Evolutionary conservation across 1,284 basidiomycete species (phyloP).

Genomic region (Pisolithus thermaeus): DNA sequence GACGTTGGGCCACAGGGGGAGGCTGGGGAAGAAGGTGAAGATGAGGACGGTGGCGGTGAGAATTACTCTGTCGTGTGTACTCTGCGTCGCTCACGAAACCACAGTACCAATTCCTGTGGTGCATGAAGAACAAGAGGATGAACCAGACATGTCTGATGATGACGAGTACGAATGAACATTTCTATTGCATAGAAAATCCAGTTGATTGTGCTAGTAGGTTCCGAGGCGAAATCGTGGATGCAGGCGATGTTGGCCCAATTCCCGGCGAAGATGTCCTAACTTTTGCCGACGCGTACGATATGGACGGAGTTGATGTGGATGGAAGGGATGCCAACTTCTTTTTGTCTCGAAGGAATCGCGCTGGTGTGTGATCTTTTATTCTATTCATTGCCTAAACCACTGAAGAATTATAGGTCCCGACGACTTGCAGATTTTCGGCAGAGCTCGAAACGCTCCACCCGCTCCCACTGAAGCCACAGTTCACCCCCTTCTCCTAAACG

Average conservation of each 20-base stretch:
- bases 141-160: conserved; percentile 66
- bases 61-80: not conserved
- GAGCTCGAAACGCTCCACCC: conserved; percentile 43
- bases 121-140: conserved; percentile 52
- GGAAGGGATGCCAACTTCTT: conserved; percentile 43
- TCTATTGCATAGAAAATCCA: not conserved
- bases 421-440: conserved; percentile 57
- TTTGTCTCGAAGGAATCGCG: conserved; percentile 49
- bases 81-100: conserved; percentile 7
- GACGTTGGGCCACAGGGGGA: conserved; percentile 44
- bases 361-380: conserved; percentile 33
- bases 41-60: conserved; percentile 39
- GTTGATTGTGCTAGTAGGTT: conserved; percentile 33
- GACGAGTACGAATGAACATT: conserved; percentile 46
- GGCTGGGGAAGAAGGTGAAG: conserved; percentile 43
- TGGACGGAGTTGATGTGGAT: conserved; percentile 30
- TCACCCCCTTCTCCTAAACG: conserved; percentile 80
- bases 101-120: conserved; percentile 34
- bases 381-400: not conserved
- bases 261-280: conserved; percentile 47
- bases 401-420: conserved; percentile 36
- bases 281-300: conserved; percentile 44
- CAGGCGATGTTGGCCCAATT: conserved; percentile 33
- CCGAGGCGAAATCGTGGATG: conserved; percentile 43
- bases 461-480: conserved; percentile 60